Base-by-base conservation (phyloP, 2,329 filamentous ascomycete species). In the Penicillium nordicum region DNA sequence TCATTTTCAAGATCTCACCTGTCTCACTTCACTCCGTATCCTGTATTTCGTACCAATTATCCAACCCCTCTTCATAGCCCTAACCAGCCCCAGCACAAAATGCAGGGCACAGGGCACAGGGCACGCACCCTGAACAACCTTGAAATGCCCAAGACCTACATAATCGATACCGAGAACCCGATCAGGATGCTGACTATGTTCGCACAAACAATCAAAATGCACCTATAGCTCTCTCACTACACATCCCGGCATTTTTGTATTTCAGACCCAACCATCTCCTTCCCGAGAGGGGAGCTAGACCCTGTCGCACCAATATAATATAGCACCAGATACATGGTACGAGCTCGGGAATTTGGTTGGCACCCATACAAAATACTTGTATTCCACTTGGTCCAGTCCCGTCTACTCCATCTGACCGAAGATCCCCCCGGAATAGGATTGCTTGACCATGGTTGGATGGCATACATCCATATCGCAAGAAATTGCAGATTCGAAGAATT, bases 341-440 rank as follows among this genome's bases (percentile, higher is more conserved):
- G 50, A 53, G 46, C 16, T 45, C 18, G 30, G 21, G 38, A 53
- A 32, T 48, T 44, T 34, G 47, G 54, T 47, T 56, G 32, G 34
- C 42, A 40, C 54, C 42, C 61, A 53, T 37, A 42, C 30, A 40
- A 16, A 30, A 27, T 36, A 10, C 18, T 7, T 7, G 12, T 18
- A 11, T 37, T 32, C 29, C 23, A 9, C 41, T 32, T 50, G 21
- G 42, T 48, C 62, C 53, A 60, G 53, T 60, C 53, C n/a, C 32
- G 36, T 52, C 47, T 42, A 12, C 53, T 60, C 61, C 57, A 55
- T 55, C 49, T 14, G 9, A 38, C 53, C 57, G 59, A 62, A 36
- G 21, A 45, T 36, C 21, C 40, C 60, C 57, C 50, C 44, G 43
- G 51, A 57, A 55, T 42, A 12, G 58, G 56, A 40, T 9, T 21